Conservation (phyloP, 805 yeast species). For the Schizosaccharomyces lindneri region DNA sequence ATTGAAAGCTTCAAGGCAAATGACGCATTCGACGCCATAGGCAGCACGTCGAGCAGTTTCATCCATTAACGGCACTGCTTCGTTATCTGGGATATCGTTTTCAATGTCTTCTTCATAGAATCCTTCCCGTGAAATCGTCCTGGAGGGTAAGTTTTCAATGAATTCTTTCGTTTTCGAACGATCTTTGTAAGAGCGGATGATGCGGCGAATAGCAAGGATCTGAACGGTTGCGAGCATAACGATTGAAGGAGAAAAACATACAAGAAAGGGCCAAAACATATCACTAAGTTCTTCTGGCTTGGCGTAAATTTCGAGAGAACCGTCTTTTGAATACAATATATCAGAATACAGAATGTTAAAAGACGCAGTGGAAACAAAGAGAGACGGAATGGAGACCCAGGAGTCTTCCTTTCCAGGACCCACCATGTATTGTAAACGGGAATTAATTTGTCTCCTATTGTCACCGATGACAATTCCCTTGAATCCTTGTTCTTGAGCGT, state of each 20-base stretch:
- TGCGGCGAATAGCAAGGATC: constrained; percentile 3
- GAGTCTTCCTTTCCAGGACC: constrained; percentile 28
- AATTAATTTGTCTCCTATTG: constrained; percentile 16
- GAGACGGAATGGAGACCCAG: constrained; percentile 23
- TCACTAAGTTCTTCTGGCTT: constrained; percentile 3
- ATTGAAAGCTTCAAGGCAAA: constrained; percentile 30
- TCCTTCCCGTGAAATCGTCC: neutral
- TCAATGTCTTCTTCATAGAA: neutral
- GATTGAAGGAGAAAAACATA: neutral
- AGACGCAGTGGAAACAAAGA: constrained; percentile 26
- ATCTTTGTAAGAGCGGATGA: neutral
- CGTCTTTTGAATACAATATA: neutral
- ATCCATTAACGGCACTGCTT: neutral
- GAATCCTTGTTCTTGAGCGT: constrained; percentile 23
- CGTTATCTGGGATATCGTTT: neutral
- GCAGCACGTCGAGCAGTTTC: constrained; percentile 5
- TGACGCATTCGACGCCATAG: constrained; percentile 24
- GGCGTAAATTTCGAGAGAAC: constrained; percentile 5
- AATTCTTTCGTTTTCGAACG: neutral
- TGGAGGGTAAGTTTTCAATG: neutral
- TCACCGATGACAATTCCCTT: constrained; percentile 32
- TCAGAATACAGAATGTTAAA: constrained; percentile 9
- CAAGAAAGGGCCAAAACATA: constrained; percentile 6
- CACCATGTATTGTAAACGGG: constrained; percentile 22
- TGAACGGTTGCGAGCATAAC: constrained; percentile 9